Conservation (phyloP, 371 early-diverging fungal species). For the Fennellomyces sp. region DNA sequence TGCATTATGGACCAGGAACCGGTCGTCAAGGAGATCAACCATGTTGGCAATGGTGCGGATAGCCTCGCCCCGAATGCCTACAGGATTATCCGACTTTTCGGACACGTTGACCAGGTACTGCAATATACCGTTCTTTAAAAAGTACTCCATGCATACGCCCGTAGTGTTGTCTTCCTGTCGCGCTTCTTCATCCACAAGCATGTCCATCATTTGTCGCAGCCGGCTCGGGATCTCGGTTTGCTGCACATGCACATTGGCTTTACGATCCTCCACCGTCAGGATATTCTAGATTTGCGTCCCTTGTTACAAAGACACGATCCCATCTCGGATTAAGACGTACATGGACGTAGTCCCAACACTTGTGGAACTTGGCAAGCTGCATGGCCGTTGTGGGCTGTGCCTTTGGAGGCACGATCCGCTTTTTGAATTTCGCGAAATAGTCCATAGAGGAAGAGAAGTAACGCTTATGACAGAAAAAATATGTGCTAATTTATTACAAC, state of each 20-base stretch:
- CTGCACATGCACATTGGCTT: constrained; percentile 58
- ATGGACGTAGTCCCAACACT: constrained; percentile 74
- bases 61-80: constrained; percentile 84
- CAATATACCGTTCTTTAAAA: constrained; percentile 83
- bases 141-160: constrained; percentile 91
- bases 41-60: constrained; percentile 82
- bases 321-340: constrained; percentile 41
- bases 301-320: not conserved
- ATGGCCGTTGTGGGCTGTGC: constrained; percentile 64
- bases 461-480: no score
- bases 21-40: constrained; percentile 84
- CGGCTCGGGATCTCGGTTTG: constrained; percentile 82
- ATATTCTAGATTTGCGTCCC: constrained; percentile 52
- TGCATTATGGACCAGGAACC: constrained; percentile 88
- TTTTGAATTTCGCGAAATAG: constrained; percentile 70
- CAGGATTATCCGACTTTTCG: constrained; percentile 78
- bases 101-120: constrained; percentile 79
- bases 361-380: constrained; percentile 76
- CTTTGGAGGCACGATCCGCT: constrained; percentile 67
- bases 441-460: constrained; percentile 56
- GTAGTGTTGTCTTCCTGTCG: constrained; percentile 71
- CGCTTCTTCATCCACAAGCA: constrained; percentile 90
- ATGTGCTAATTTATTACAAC: no score
- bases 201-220: constrained; percentile 84
- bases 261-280: constrained; percentile 60